A percentile compares a stretch with the other conserved stretches of the same genome.
Evolutionary conservation across 768 basidiomycete genomes (phyloP).

Genomic region (Hypholoma fasciculare): DNA sequence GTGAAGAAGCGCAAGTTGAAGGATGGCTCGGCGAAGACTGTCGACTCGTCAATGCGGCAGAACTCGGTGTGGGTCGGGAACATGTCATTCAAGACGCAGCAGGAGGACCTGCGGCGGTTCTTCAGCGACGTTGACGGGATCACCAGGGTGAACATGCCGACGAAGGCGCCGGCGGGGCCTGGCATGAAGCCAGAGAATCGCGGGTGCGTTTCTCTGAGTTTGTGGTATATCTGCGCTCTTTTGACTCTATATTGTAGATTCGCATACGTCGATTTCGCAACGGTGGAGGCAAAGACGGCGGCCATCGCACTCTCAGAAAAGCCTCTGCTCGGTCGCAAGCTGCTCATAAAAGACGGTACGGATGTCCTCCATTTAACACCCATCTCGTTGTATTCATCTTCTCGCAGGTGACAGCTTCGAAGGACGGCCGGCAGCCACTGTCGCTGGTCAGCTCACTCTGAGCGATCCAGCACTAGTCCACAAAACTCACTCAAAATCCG

Average conservation of each 20-base stretch:
- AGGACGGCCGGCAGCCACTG: constrained; percentile 59
- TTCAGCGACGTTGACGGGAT: constrained; percentile 74
- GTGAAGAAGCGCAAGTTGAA: constrained; percentile 50
- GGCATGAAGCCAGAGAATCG: constrained; percentile 67
- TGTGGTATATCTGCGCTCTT: background rate
- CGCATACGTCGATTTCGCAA: constrained; percentile 94
- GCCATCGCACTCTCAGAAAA: constrained; percentile 85
- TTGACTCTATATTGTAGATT: constrained; percentile 52
- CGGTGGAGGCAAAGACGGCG: constrained; percentile 65
- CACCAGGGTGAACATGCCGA: constrained; percentile 85
- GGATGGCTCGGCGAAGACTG: constrained; percentile 32
- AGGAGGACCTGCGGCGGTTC: constrained; percentile 66
- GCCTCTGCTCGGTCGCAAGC: constrained; percentile 77
- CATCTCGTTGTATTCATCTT: background rate
- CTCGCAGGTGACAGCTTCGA: constrained; percentile 68
- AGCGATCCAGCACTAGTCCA: constrained; percentile 32
- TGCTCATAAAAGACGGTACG: constrained; percentile 93
- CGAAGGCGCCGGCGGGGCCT: constrained; percentile 51
- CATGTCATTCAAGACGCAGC: constrained; percentile 85
- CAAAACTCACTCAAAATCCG: constrained; percentile 59
- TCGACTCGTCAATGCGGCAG: constrained; percentile 46
- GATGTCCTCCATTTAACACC: background rate
- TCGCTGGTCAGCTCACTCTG: constrained; percentile 29
- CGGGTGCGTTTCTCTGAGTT: constrained; percentile 52
- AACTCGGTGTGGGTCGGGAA: constrained; percentile 98